phyloP scores from a whole-genome alignment of 108 stramenopile genomes.

The Nitzschia palea region DNA sequence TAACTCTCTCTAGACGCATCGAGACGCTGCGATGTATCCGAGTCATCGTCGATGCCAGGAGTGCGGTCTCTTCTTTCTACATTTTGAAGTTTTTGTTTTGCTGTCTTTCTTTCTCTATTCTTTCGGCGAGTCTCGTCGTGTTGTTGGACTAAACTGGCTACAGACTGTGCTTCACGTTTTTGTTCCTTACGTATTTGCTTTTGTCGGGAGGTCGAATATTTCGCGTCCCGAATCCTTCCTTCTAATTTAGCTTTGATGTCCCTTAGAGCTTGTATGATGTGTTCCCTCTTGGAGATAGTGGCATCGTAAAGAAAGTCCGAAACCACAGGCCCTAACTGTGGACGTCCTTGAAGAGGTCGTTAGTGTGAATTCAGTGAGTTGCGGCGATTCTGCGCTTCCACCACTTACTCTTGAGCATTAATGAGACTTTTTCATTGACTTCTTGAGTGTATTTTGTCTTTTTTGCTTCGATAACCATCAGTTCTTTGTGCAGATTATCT shows the following conservation, averaged over 20 bases:
- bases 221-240: neutral
- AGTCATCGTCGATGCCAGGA: neutral
- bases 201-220: neutral
- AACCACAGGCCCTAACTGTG: slow-evolving; percentile 21
- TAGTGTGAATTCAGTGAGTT: neutral
- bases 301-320: slow-evolving; percentile 2
- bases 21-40: neutral
- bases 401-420: neutral
- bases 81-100: neutral
- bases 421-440: neutral
- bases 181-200: neutral
- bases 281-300: neutral
- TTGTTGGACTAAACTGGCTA: neutral
- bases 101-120: slow-evolving; percentile 6
- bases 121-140: slow-evolving; percentile 23
- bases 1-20: too few species aligned
- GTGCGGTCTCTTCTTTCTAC: neutral
- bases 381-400: slow-evolving; percentile 4
- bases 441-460: neutral
- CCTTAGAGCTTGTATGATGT: slow-evolving; percentile 11
- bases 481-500: neutral
- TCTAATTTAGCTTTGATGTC: neutral
- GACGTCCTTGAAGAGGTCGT: neutral
- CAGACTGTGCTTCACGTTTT: slow-evolving; percentile 2
- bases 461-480: neutral